A percentile compares a stretch with the other conserved stretches of the same genome.
Evolutionary conservation across 2,329 filamentous ascomycete genomes (phyloP).

Genomic region (Ascochyta rabiei): DNA sequence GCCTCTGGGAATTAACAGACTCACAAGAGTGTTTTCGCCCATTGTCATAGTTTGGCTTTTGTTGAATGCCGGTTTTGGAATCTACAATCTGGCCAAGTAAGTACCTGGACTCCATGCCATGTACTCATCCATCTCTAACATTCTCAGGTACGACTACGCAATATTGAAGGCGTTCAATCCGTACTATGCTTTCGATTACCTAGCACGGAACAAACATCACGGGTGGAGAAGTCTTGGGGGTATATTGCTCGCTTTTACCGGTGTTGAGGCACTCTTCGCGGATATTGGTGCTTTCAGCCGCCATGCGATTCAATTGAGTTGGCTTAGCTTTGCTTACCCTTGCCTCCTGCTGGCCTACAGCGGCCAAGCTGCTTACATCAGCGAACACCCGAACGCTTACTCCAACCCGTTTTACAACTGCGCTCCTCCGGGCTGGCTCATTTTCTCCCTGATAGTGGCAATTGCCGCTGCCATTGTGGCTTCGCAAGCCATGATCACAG

Average conservation of each 20-base stretch:
- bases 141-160: slow-evolving; percentile 51
- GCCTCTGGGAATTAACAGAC: slow-evolving; percentile 66
- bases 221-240: slow-evolving; percentile 73
- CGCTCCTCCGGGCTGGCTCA: slow-evolving; percentile 70
- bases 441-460: slow-evolving; percentile 71
- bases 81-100: slow-evolving; percentile 56
- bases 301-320: slow-evolving; percentile 72
- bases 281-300: slow-evolving; percentile 77
- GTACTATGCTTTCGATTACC: slow-evolving; percentile 65
- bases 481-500: slow-evolving; percentile 79
- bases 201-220: slow-evolving; percentile 63
- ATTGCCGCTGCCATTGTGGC: slow-evolving; percentile 76
- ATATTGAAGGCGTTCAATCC: slow-evolving; percentile 61
- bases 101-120: background rate
- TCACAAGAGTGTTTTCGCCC: slow-evolving; percentile 68
- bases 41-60: slow-evolving; percentile 71
- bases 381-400: slow-evolving; percentile 63
- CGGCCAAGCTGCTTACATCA: slow-evolving; percentile 77
- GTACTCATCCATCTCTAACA: slow-evolving; percentile 18
- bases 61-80: slow-evolving; percentile 67
- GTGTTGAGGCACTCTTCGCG: slow-evolving; percentile 77
- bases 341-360: slow-evolving; percentile 71
- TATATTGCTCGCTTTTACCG: slow-evolving; percentile 75
- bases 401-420: slow-evolving; percentile 77
- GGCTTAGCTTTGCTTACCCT: slow-evolving; percentile 72